Percentiles rank a stretch among this genome's conserved stretches.
Evolutionary conservation across 192 early-diverging fungal genomes (phyloP).

Genomic region (Allomyces arbusculus): DNA sequence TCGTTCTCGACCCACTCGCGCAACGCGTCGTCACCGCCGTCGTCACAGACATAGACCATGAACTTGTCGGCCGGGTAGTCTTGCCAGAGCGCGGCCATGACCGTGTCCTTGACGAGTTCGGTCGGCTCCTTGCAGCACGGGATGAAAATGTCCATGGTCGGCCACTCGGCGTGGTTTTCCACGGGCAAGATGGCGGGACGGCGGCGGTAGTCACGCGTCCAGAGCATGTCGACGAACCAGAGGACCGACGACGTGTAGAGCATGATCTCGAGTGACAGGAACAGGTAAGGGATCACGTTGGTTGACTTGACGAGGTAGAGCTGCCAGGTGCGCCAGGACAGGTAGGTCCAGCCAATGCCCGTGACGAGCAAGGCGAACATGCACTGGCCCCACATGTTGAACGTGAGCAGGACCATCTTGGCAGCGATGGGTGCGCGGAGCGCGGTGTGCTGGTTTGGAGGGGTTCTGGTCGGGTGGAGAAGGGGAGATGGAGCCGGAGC

Average conservation of each 20-base stretch:
- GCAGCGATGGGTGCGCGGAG: too few species aligned
- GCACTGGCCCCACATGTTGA: too few species aligned
- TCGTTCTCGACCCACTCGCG: slow-evolving; percentile 2
- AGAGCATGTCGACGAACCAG: background rate
- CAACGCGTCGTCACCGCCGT: slow-evolving; percentile 2
- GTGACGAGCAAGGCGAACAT: too few species aligned
- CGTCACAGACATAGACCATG: slow-evolving; percentile 1
- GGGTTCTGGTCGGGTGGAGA: too few species aligned
- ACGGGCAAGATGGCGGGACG: background rate
- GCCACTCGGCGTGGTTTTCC: background rate
- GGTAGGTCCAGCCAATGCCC: background rate
- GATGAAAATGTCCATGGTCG: slow-evolving; percentile 3
- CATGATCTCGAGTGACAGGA: slow-evolving; percentile 1
- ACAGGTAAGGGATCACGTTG: slow-evolving; percentile 1
- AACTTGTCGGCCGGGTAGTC: slow-evolving; percentile 1
- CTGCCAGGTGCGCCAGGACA: slow-evolving; percentile 2
- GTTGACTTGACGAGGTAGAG: background rate
- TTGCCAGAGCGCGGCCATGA: slow-evolving; percentile 2
- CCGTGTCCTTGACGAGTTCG: slow-evolving; percentile 1
- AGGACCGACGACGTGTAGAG: background rate
- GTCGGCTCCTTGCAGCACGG: slow-evolving; percentile 2
- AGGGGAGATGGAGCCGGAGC: too few species aligned
- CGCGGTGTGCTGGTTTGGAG: too few species aligned
- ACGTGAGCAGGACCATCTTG: too few species aligned
- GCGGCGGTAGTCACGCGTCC: background rate